Conservation (phyloP, 1,139 yeast species). For the Saccharomyces hybrid region DNA sequence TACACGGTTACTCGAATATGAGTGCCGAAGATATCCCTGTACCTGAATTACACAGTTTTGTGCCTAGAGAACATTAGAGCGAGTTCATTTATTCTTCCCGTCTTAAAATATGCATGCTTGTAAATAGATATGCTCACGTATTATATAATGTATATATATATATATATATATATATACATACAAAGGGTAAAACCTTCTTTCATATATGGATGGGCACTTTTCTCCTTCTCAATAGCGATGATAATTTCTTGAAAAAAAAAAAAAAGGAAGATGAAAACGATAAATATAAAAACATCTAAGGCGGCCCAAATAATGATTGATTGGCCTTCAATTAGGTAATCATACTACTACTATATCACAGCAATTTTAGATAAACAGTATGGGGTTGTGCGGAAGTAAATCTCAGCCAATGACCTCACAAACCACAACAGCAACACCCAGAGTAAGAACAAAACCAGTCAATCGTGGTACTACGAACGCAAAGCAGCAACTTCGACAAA, state of each 20-base stretch:
- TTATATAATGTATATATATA: background rate
- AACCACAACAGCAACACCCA: slow-evolving; percentile 1
- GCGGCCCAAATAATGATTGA: background rate
- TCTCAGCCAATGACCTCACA: slow-evolving; percentile 4
- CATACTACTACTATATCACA: background rate
- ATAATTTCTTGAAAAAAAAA: background rate
- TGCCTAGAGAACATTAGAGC: background rate
- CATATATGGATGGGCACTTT: background rate
- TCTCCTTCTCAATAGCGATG: background rate
- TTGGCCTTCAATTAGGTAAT: background rate
- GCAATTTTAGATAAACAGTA: slow-evolving; percentile 11
- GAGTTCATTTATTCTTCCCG: background rate
- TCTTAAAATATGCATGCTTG: background rate
- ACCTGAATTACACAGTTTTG: slow-evolving; percentile 29
- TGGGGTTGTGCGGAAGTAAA: slow-evolving; percentile 27
- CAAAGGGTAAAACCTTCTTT: background rate
- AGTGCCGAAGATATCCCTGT: slow-evolving; percentile 31
- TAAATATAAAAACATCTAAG: background rate
- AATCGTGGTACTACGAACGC: slow-evolving; percentile 1
- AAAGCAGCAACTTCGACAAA: background rate
- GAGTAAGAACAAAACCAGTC: background rate
- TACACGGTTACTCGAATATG: slow-evolving; percentile 15
- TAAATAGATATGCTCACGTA: background rate
- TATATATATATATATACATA: no score
- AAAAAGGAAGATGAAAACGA: background rate